Conservation (phyloP, 2,329 filamentous ascomycete genomes). For the Monilinia polystroma region DNA sequence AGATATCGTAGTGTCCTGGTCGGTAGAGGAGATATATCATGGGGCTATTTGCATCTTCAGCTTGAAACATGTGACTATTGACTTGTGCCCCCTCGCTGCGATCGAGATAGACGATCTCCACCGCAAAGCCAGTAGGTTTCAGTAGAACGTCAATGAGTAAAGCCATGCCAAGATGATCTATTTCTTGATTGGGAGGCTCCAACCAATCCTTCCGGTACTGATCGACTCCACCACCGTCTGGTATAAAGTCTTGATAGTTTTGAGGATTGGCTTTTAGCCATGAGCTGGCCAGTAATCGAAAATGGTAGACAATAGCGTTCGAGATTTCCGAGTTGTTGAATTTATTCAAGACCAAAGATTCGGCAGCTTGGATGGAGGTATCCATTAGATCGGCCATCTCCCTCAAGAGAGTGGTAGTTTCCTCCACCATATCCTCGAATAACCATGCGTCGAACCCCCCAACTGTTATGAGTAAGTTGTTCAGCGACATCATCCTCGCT, state of each 20-base stretch:
- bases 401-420: conserved; percentile 66
- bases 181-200: conserved; percentile 75
- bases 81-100: conserved; percentile 75
- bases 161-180: conserved; percentile 84
- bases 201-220: conserved; percentile 70
- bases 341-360: conserved; percentile 54
- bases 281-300: conserved; percentile 76
- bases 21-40: conserved; percentile 62
- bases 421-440: conserved; percentile 81
- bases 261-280: conserved; percentile 75
- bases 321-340: conserved; percentile 74
- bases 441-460: conserved; percentile 70
- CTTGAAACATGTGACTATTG: conserved; percentile 52
- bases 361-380: conserved; percentile 46
- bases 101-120: conserved; percentile 91
- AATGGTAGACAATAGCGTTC: conserved; percentile 80
- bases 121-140: conserved; percentile 71
- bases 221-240: conserved; percentile 56
- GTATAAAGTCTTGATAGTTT: conserved; percentile 71
- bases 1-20: conserved; percentile 89
- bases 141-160: conserved; percentile 77
- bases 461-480: conserved; percentile 65
- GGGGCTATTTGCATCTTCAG: conserved; percentile 46
- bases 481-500: conserved; percentile 68
- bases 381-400: conserved; percentile 60